Conservation (phyloP, 257 asterid species). For the Nicotiana paniculata region DNA sequence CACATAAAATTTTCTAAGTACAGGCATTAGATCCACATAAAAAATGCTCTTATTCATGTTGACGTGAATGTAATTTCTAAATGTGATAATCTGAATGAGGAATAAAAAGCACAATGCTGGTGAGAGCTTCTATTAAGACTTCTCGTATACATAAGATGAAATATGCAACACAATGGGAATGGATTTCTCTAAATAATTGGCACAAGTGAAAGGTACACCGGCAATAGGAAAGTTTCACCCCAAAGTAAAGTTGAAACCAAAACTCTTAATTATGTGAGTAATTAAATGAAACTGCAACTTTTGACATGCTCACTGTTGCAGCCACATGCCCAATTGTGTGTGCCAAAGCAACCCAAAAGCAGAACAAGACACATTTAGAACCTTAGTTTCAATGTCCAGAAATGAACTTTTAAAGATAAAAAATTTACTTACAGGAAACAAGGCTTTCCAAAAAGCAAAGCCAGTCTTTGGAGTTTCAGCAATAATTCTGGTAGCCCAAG, state of each 20-base stretch:
- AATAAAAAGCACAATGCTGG: too few species aligned
- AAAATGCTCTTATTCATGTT: too few species aligned
- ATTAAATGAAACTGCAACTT: slow-evolving; percentile 71
- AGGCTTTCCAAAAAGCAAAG: slow-evolving; percentile 56
- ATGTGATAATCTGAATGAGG: too few species aligned
- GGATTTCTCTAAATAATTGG: slow-evolving; percentile 38
- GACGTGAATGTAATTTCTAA: too few species aligned
- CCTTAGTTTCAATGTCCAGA: background rate
- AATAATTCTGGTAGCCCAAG: slow-evolving; percentile 55
- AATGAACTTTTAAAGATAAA: background rate
- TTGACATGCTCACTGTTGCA: slow-evolving; percentile 92
- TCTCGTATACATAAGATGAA: too few species aligned
- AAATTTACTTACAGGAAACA: slow-evolving; percentile 55
- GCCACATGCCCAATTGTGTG: slow-evolving; percentile 96
- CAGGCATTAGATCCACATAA: too few species aligned
- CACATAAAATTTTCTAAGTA: too few species aligned
- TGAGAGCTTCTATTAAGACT: too few species aligned
- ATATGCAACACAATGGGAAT: too few species aligned
- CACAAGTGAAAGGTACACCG: slow-evolving; percentile 67
- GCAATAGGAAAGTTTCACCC: slow-evolving; percentile 60
- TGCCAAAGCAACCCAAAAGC: slow-evolving; percentile 66
- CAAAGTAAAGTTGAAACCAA: slow-evolving; percentile 59
- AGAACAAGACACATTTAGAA: background rate
- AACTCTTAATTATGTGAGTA: slow-evolving; percentile 84
- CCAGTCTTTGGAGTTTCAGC: slow-evolving; percentile 75